A percentile compares a stretch with the other conserved stretches of the same genome.
These are phyloP conservation scores for Sporothrix inflata DNA, from an alignment of 2,329 filamentous ascomycete species.

Conservation along the genomic window DNA sequence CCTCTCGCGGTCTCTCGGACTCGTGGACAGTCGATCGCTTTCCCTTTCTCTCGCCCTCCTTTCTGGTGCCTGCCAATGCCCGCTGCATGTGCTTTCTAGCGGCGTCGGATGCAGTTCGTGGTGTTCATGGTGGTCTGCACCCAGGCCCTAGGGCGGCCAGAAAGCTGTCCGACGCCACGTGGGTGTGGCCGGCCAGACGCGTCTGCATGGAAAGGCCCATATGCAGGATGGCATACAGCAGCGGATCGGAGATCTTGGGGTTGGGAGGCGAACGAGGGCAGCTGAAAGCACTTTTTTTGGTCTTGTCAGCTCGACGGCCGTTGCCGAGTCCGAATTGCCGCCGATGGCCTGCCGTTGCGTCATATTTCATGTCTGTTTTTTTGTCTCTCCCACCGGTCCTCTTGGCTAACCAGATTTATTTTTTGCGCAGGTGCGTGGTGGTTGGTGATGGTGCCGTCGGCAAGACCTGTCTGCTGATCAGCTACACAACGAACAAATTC, in stretches of 20 bases:
- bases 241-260: not conserved
- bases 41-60: too few relatives aligned
- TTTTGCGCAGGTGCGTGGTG: conserved; percentile 79
- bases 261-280: not conserved
- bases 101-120: not conserved
- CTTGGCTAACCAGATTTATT: conserved; percentile 13
- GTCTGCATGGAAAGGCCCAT: not conserved
- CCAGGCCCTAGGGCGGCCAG: not conserved
- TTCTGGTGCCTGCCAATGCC: not conserved
- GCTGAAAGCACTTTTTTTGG: not conserved
- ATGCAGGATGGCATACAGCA: not conserved
- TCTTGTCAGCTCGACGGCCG: not conserved
- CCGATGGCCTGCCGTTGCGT: not conserved
- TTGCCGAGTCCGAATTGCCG: not conserved
- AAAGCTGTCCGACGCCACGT: conserved; percentile 15
- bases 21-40: not conserved
- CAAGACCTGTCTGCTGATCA: conserved; percentile 98
- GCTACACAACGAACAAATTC: conserved; percentile 99
- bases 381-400: not conserved
- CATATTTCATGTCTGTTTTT: not conserved
- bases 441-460: conserved; percentile 99
- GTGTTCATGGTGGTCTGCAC: not conserved
- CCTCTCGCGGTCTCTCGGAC: not conserved
- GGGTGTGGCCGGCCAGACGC: conserved; percentile 21
- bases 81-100: not conserved